Base-by-base conservation (phyloP, 2,329 filamentous ascomycete species). In the Aspergillus pseudoviridinutans region DNA sequence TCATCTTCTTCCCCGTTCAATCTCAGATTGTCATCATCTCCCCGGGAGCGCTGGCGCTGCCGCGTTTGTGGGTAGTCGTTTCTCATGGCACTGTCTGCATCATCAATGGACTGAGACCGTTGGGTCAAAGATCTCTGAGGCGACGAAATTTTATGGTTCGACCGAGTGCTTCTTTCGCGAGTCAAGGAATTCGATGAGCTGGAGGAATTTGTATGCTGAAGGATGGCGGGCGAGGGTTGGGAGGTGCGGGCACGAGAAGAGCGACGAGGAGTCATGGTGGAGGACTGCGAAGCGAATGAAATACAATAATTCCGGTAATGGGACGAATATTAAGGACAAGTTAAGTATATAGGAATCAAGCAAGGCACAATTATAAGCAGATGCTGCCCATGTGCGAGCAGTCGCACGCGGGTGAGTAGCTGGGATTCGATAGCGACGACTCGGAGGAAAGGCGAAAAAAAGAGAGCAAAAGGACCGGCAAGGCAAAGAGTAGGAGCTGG, bases 211-310 rank as follows among this genome's bases (percentile, higher is more conserved):
- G 89, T 91, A 68, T 91, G 87, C 67, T 91, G 87, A 68, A 88
- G 86, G 77, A 86, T 84, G 69, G 87, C 84, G 68, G 83, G 80
- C 61, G 81, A 79, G 68, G 84, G 84, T 80, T 92, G 89, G 67
- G 86, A 86, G 73, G 84, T 85, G 78, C 91, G 90, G 80, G 91
- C 91, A 83, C 93, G 88, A 76, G 92, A 94, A 71, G 92, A 96
- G 74, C 93, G 90, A 78, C 93, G 89, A 74, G 90, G 90, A 72
- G 89, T 82, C 82, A 85, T 84, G 70, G 71, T 67, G 65, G 60
- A 56, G 53, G 58, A 54, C 42, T 47, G 55, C 46, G 28, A 46
- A 51, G 57, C 46, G 35, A 35, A 61, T 53, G 50, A 49, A 53
- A 58, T 44, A 59, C 54, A 59, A 55, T 32, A 49, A 53, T 24